These are phyloP conservation scores for Nannizziopsis barbatae DNA, from an alignment of 2,329 filamentous ascomycete genomes.

Conservation along the genomic window DNA sequence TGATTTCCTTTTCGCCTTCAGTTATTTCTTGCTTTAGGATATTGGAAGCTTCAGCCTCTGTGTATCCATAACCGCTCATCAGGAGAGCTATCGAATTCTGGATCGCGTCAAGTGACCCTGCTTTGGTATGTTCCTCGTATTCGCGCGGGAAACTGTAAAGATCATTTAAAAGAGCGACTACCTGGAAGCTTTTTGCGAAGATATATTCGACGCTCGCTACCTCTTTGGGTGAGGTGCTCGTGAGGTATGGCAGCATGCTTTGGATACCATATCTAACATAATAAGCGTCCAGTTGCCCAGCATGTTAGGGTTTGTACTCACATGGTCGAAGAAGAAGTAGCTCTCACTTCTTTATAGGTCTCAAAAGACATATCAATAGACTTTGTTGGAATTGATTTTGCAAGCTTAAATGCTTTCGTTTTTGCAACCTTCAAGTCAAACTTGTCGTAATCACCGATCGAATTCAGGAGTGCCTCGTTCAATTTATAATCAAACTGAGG, in stretches of 20 bases:
- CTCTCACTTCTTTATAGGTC: neutral
- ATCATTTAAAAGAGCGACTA: neutral
- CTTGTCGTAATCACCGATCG: neutral
- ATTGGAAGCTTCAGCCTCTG: neutral
- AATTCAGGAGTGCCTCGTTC: neutral
- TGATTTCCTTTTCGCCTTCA: neutral
- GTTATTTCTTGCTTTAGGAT: slow-evolving; percentile 2
- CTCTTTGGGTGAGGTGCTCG: neutral
- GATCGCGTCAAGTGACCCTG: neutral
- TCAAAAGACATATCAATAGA: neutral
- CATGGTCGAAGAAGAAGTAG: neutral
- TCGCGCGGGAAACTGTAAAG: slow-evolving; percentile 1
- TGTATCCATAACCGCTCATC: slow-evolving; percentile 1
- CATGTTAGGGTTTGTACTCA: neutral
- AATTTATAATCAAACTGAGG: neutral
- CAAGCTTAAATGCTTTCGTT: neutral
- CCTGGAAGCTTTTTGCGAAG: neutral
- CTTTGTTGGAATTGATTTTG: neutral
- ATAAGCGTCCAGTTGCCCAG: neutral
- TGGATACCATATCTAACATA: neutral
- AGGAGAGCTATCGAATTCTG: neutral
- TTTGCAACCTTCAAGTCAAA: neutral
- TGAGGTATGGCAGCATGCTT: neutral
- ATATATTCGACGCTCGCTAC: neutral
- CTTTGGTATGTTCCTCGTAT: neutral